Conservation (phyloP, 148 eudicot species). For the Simmondsia chinensis region DNA sequence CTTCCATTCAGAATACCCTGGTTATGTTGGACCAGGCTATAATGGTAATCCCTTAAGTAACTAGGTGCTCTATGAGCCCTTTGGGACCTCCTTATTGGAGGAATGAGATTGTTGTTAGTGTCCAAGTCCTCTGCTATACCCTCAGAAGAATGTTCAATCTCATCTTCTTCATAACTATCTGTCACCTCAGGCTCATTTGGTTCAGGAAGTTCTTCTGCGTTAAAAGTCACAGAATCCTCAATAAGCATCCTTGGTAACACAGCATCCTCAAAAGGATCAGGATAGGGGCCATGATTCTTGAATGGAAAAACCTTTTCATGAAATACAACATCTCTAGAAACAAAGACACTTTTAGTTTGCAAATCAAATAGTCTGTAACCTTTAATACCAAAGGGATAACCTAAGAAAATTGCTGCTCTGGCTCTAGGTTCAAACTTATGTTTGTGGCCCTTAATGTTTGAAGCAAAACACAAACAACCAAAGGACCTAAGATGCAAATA, state of each 20-base stretch:
- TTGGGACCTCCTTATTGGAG: not conserved
- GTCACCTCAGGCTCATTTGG: not conserved
- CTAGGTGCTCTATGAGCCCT: not conserved
- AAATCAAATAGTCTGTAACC: not conserved
- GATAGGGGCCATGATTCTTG: not conserved
- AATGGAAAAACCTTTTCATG: no score
- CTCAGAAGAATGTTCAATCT: no score
- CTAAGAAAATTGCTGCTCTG: not conserved
- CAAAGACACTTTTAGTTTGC: not conserved
- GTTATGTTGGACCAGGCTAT: not conserved
- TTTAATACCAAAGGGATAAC: not conserved
- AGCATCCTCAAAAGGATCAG: not conserved
- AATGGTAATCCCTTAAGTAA: not conserved
- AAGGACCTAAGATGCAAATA: not conserved
- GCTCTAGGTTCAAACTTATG: not conserved
- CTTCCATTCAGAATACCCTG: no score
- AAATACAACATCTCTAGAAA: not conserved
- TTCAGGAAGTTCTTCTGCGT: not conserved
- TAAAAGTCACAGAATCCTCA: not conserved
- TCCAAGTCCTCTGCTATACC: no score
- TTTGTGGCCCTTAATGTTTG: no score
- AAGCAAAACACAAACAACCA: conserved; percentile 2
- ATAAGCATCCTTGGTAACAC: not conserved
- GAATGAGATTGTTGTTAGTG: not conserved
- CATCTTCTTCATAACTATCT: not conserved